phyloP scores from a whole-genome alignment of 1,284 basidiomycete species.

The Chalciporus sp. region DNA sequence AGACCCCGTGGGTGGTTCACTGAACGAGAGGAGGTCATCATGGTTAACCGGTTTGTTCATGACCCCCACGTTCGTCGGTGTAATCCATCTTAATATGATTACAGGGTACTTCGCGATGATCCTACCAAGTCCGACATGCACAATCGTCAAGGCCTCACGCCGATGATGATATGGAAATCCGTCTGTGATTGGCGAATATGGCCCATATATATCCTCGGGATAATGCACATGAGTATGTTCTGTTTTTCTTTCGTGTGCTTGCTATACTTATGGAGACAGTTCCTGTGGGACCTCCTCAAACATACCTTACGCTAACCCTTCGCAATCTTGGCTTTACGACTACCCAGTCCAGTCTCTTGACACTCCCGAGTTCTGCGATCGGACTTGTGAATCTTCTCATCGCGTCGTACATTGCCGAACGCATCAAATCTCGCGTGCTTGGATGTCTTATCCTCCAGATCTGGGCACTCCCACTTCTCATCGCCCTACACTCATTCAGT shows the following conservation, averaged over 20 bases:
- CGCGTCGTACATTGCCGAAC: conserved; percentile 55
- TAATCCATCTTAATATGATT: not conserved
- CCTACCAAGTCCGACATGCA: conserved; percentile 64
- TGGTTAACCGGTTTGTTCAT: conserved; percentile 50
- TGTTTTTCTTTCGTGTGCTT: not conserved
- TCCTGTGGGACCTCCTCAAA: conserved; percentile 48
- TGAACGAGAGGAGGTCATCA: conserved; percentile 55
- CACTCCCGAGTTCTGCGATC: conserved; percentile 49
- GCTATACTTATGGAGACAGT: conserved; percentile 31
- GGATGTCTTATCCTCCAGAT: conserved; percentile 58
- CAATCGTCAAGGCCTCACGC: conserved; percentile 58
- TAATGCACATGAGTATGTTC: conserved; percentile 45
- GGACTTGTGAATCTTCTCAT: conserved; percentile 47
- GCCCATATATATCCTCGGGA: conserved; percentile 54
- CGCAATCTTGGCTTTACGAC: conserved; percentile 56
- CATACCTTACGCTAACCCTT: conserved; percentile 56
- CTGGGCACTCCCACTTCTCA: conserved; percentile 63
- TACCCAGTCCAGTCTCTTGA: conserved; percentile 52
- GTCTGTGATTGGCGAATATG: conserved; percentile 56
- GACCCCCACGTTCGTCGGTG: not conserved
- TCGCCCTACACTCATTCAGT: conserved; percentile 58
- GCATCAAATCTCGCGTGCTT: conserved; percentile 54
- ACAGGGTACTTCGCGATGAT: conserved; percentile 57
- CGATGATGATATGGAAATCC: conserved; percentile 47
- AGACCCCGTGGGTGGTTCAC: conserved; percentile 58